phyloP scores from a whole-genome alignment of 805 yeast genomes.

The Teunomyces funiuensis region DNA sequence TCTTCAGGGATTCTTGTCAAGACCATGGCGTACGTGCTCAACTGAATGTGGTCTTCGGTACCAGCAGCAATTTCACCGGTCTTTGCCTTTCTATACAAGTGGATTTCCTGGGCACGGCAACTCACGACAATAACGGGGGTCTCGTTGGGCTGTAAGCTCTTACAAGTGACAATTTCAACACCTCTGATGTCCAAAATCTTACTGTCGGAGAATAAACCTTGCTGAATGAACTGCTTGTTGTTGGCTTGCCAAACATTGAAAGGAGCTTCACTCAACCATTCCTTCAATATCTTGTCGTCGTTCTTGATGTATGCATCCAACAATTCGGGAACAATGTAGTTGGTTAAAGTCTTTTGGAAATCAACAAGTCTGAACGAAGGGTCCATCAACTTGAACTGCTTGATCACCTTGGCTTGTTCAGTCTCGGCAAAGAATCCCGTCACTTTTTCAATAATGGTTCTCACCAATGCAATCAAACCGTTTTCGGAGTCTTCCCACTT shows the following conservation, averaged over 20 bases:
- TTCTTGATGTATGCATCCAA: slow-evolving; percentile 94
- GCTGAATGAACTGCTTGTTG: slow-evolving; percentile 88
- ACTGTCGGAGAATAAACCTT: slow-evolving; percentile 88
- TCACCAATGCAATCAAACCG: slow-evolving; percentile 76
- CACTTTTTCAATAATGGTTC: slow-evolving; percentile 77
- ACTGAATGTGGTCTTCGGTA: slow-evolving; percentile 85
- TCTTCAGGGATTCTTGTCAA: slow-evolving; percentile 91
- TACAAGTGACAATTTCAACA: slow-evolving; percentile 86
- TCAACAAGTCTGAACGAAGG: slow-evolving; percentile 79
- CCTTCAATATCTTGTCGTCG: slow-evolving; percentile 76
- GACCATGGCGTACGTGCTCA: slow-evolving; percentile 95
- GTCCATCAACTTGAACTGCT: slow-evolving; percentile 84
- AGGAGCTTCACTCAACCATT: slow-evolving; percentile 97
- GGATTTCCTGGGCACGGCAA: slow-evolving; percentile 95
- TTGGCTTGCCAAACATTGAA: slow-evolving; percentile 91
- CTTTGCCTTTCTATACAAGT: slow-evolving; percentile 81
- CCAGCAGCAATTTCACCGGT: slow-evolving; percentile 97
- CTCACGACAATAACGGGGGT: slow-evolving; percentile 90
- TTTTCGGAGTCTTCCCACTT: slow-evolving; percentile 94
- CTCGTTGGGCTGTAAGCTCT: slow-evolving; percentile 85
- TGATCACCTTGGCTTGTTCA: slow-evolving; percentile 89
- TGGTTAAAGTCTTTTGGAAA: slow-evolving; percentile 81
- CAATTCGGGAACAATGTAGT: slow-evolving; percentile 91
- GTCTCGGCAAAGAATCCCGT: slow-evolving; percentile 94
- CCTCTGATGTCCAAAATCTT: slow-evolving; percentile 92